Conservation (phyloP, 495 filamentous ascomycete genomes). For the Beverwykella pulmonaria region DNA sequence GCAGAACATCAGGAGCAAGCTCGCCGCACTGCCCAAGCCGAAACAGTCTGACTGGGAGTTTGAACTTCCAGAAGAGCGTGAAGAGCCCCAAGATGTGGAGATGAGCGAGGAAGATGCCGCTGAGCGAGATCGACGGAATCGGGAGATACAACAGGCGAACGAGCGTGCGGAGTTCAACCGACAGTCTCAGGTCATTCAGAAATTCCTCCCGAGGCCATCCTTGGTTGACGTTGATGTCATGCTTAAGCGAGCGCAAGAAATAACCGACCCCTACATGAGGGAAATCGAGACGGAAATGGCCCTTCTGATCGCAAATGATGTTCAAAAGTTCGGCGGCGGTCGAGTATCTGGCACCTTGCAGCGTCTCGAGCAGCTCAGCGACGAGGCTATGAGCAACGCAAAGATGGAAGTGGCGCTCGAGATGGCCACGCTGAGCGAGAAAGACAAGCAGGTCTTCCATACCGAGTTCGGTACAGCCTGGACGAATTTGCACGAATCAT, state of each 20-base stretch:
- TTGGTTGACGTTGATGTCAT: conserved; percentile 71
- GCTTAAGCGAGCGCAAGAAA: conserved; percentile 59
- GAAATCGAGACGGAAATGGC: conserved; percentile 76
- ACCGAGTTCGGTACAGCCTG: conserved; percentile 66
- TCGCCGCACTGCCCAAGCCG: conserved; percentile 86
- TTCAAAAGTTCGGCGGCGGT: conserved; percentile 67
- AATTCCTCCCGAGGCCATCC: conserved; percentile 74
- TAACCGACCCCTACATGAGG: conserved; percentile 58
- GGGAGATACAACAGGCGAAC: conserved; percentile 67
- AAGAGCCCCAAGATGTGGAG: conserved; percentile 60
- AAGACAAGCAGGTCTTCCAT: conserved; percentile 62
- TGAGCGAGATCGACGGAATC: conserved; percentile 72
- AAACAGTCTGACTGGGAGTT: conserved; percentile 90
- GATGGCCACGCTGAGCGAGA: conserved; percentile 58
- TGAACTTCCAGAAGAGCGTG: conserved; percentile 83
- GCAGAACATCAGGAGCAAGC: conserved; percentile 67
- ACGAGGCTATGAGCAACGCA: conserved; percentile 71
- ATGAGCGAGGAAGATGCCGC: conserved; percentile 81
- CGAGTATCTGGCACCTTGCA: conserved; percentile 63
- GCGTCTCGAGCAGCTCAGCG: conserved; percentile 68
- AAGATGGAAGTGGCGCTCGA: conserved; percentile 76
- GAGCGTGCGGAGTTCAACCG: conserved; percentile 77
- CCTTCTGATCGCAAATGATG: conserved; percentile 78
- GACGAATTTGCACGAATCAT: conserved; percentile 60
- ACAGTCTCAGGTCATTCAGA: conserved; percentile 87